Evolutionary conservation across 257 asterid species (phyloP).

Genomic region (Paulownia fortunei): DNA sequence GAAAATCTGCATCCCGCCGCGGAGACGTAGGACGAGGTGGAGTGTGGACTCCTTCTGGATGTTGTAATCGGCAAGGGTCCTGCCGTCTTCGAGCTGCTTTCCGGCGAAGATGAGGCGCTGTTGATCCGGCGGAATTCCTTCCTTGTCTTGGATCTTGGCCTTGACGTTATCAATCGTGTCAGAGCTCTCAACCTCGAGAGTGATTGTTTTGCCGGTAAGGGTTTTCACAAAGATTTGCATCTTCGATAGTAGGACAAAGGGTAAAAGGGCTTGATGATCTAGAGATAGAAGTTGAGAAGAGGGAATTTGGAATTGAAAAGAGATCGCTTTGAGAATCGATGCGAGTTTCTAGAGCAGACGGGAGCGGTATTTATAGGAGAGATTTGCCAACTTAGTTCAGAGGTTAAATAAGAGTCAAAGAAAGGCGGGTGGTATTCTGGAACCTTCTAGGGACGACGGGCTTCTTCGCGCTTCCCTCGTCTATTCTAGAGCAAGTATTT

Average conservation of each 20-base stretch:
- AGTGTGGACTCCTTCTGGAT: no score
- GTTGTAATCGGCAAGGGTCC: no score
- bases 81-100: no score
- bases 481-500: background rate
- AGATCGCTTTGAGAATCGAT: background rate
- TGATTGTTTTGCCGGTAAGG: no score
- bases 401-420: background rate
- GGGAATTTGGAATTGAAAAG: background rate
- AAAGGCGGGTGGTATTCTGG: background rate
- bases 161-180: no score
- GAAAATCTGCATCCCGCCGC: conserved; percentile 46
- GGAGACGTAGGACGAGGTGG: no score
- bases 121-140: no score
- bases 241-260: no score
- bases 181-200: no score
- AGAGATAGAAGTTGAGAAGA: background rate
- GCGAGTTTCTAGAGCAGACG: background rate
- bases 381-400: background rate
- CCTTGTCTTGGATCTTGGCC: no score
- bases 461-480: background rate
- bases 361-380: background rate
- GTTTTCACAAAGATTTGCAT: no score
- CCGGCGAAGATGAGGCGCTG: no score
- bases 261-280: background rate
- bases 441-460: background rate